Conservation (phyloP, 768 basidiomycete genomes). For the Ephemerocybe angulata region DNA sequence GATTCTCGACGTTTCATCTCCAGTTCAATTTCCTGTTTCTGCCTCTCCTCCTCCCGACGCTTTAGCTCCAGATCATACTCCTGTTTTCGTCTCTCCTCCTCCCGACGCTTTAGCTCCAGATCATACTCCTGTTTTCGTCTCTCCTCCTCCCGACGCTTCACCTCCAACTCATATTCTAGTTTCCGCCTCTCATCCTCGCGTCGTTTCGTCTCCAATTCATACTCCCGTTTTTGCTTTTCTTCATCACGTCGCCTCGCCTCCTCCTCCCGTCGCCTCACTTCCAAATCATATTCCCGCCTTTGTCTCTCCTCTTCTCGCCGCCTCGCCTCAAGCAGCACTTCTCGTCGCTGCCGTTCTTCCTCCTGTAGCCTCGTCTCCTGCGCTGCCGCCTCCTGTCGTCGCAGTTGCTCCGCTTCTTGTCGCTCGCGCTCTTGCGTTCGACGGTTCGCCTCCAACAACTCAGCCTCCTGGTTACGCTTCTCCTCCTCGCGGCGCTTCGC, state of each 20-base stretch:
- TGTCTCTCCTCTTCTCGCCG: no score
- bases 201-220: neutral
- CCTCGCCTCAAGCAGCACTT: no score
- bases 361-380: neutral
- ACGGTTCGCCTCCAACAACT: neutral
- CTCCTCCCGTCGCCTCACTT: neutral
- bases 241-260: neutral
- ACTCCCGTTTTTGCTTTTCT: neutral
- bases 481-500: neutral
- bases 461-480: neutral
- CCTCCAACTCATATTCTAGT: neutral
- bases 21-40: neutral
- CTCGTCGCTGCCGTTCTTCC: neutral
- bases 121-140: neutral
- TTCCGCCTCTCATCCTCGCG: neutral
- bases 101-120: neutral
- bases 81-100: neutral
- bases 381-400: constrained; percentile 18
- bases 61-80: no score
- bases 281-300: neutral
- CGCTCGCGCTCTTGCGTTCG: no score
- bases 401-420: constrained; percentile 26
- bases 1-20: neutral
- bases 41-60: neutral
- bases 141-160: neutral